Base-by-base conservation (phyloP, 768 basidiomycete species). In the Tephrocybe sp. region DNA sequence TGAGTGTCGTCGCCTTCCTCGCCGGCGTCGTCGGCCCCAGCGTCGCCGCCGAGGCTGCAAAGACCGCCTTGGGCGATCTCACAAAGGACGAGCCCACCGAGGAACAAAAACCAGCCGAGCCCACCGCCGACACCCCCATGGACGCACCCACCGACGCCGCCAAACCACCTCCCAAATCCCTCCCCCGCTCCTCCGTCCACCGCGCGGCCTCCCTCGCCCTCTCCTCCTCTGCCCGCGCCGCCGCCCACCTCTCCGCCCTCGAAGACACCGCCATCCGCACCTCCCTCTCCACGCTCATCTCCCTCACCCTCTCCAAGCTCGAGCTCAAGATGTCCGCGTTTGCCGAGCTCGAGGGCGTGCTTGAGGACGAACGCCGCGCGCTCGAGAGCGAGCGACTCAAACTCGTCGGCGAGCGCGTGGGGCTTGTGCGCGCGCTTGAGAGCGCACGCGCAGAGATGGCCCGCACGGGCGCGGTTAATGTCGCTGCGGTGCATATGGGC, bases 1-100 rank as follows among this genome's bases (percentile, higher is more conserved):
- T 99, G 93, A 93, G 90, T 66, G 97, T 98, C 20, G 95, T 98
- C 17, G 93, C 97, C 1, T 98, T 98, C 74, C 76, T 99, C 20
- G 93, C 97, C 7, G 90, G 92, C 5, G 93, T 95, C 9, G 88
- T 98, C 6, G 85, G 84, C 9, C 93, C 93, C 0, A 86, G 86
- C 0, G 88, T 97, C 3, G 96, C 95, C 3, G 90, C 93, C 0
- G 93, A 93, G 53, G 96, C 95, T 1, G 97, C 97, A 5, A 93
- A 93, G 66, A 85, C 85, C 0, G 94, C 93, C 0, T 69, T 96
- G 54, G 89, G 89, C 39, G 88, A 89, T 51, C 76, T 96, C 17
- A 86, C 79, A 36, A 74, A 74, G 51, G 72, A 64, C 20, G 72
- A 68, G 2, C 58, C 58, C 4, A 68, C 70, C 40, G 66, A 67